Evolutionary conservation across 2,329 filamentous ascomycete genomes (phyloP).

Genomic region (Aureobasidium uvarum): DNA sequence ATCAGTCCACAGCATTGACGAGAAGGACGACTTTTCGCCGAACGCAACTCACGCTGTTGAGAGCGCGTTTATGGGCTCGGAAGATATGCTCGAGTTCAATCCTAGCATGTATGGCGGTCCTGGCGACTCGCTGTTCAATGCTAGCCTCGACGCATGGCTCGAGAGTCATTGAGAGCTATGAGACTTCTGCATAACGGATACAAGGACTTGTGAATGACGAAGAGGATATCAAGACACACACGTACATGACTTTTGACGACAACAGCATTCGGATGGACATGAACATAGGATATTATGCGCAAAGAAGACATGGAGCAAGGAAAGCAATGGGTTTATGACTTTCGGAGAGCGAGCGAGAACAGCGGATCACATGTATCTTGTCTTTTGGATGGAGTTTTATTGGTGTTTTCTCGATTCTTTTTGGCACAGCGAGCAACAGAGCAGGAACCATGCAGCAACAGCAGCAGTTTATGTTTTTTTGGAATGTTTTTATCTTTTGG

Average conservation of each 20-base stretch:
- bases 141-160: conserved; percentile 24
- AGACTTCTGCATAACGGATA: not conserved
- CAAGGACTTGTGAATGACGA: not conserved
- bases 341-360: conserved; percentile 2
- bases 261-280: not conserved
- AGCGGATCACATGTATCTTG: not conserved
- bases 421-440: conserved; percentile 5
- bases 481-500: not conserved
- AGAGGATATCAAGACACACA: not conserved
- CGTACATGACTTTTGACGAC: conserved; percentile 20
- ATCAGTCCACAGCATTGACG: conserved; percentile 5
- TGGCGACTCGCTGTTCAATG: conserved; percentile 20
- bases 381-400: conserved; percentile 6
- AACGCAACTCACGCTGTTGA: not conserved
- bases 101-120: conserved; percentile 24
- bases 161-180: conserved; percentile 14
- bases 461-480: too few species aligned
- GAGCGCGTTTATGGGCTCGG: conserved; percentile 26
- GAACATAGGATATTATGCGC: not conserved
- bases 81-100: conserved; percentile 26
- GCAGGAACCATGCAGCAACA: conserved; percentile 9
- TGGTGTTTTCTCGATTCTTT: not conserved
- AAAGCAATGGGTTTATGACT: not conserved
- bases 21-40: conserved; percentile 18
- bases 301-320: not conserved